Evolutionary conservation across 2,329 filamentous ascomycete species (phyloP).

Genomic region (Sarocladiaceae sp.): DNA sequence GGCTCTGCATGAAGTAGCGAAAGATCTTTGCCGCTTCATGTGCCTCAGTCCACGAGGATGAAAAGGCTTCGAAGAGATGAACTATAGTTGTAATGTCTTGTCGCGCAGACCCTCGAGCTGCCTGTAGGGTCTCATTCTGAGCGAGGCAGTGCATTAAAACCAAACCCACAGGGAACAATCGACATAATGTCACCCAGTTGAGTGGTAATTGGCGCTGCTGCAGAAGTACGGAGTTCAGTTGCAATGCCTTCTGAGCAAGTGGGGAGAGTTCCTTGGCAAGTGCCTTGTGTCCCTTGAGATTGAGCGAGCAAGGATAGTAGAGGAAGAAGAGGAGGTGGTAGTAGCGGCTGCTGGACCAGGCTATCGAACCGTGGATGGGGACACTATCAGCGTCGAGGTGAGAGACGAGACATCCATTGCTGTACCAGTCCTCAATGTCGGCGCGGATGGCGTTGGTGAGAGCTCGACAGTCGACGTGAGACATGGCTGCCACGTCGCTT

Average conservation of each 20-base stretch:
- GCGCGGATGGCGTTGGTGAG: constrained; percentile 30
- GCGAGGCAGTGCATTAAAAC: constrained; percentile 29
- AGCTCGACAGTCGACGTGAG: constrained; percentile 26
- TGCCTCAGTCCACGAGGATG: constrained; percentile 28
- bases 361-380: constrained; percentile 39
- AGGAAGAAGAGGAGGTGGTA: constrained; percentile 39
- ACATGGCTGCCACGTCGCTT: constrained; percentile 23
- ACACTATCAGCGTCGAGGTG: constrained; percentile 38
- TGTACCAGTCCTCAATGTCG: constrained; percentile 45
- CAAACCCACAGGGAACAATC: constrained; percentile 32
- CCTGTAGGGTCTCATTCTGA: constrained; percentile 16
- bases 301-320: constrained; percentile 38
- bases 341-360: constrained; percentile 39
- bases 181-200: constrained; percentile 36
- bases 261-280: constrained; percentile 29
- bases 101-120: constrained; percentile 19
- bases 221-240: constrained; percentile 35
- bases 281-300: constrained; percentile 26
- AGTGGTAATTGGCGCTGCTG: constrained; percentile 39
- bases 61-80: constrained; percentile 33
- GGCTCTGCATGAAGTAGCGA: background rate
- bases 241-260: constrained; percentile 37
- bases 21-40: constrained; percentile 30
- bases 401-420: constrained; percentile 38
- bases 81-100: constrained; percentile 31